A percentile compares a stretch with the other conserved stretches of the same genome.
These are phyloP conservation scores for Teunomyces aglyptinius DNA, from an alignment of 805 yeast genomes.

Conservation along the genomic window DNA sequence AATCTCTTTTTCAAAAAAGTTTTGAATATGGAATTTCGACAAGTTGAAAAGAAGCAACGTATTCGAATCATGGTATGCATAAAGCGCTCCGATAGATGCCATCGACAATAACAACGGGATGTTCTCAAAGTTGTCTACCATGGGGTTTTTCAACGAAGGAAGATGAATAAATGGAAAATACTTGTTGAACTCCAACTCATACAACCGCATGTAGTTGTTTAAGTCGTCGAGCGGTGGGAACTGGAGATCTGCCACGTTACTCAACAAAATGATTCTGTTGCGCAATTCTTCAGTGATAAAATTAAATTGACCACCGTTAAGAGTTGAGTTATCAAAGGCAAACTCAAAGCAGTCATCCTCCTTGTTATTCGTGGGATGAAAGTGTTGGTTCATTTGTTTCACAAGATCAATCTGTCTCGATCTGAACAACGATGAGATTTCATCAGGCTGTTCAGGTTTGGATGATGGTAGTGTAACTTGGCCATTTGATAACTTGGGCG, in stretches of 20 bases:
- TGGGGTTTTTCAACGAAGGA: conserved; percentile 48
- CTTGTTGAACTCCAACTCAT: conserved; percentile 72
- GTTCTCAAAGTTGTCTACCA: conserved; percentile 43
- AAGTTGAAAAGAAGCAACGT: conserved; percentile 70
- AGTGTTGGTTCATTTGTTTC: conserved; percentile 35
- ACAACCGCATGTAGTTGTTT: conserved; percentile 72
- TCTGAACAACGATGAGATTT: conserved; percentile 60
- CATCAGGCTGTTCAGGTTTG: conserved; percentile 30
- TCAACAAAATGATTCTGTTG: conserved; percentile 48
- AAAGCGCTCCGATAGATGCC: conserved; percentile 87
- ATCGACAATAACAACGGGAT: conserved; percentile 73
- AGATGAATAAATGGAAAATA: conserved; percentile 85
- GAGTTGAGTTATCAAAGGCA: conserved; percentile 6
- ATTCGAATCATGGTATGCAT: conserved; percentile 74
- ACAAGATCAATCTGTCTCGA: conserved; percentile 66
- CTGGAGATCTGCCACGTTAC: conserved; percentile 54
- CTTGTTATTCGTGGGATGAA: background rate
- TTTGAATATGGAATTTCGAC: conserved; percentile 64
- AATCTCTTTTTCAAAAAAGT: conserved; percentile 55
- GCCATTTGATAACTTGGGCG: conserved; percentile 12
- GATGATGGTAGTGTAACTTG: conserved; percentile 22
- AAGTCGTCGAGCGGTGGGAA: conserved; percentile 77
- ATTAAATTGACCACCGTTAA: conserved; percentile 8
- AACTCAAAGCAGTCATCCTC: conserved; percentile 8
- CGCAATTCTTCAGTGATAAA: conserved; percentile 44